Base-by-base conservation (phyloP, 140 eudicot species). In the Cichorium intybus region DNA sequence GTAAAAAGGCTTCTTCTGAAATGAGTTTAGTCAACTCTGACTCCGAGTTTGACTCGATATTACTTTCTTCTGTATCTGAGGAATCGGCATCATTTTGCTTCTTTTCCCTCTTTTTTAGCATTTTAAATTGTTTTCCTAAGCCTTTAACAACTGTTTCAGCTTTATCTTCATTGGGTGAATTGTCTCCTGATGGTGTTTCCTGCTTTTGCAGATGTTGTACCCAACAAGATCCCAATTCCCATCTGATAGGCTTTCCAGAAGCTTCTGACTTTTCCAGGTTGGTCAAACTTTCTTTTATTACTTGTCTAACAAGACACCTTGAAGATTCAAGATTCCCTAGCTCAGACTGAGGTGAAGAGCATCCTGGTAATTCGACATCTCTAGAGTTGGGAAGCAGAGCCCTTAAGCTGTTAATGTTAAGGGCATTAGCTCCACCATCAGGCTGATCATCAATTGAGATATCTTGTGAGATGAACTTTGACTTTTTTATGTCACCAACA, bases 191-290 rank as follows among this genome's bases (percentile, higher is more conserved):
- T 67, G 85, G 62, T 48, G 82, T 41, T 73, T 89, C 97, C 73
- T 85, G 85, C 87, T 94, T 94, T 58, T 86, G 99, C 66, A 94
- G 70, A 84, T 94, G 95, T 75, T 94, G 97, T 41, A 94, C 81
- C 99, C 95, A 94, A 71, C 95, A 89, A 14, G 99, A 94, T 70
- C 97, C 97, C 72, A 94, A 84, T 75, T 94, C 99, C 99, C 99
- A 94, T 83, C 99, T 84, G 73, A 94, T 78, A 69, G 84, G 64
- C 64, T 73, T 72, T 51, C 70, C 90, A 27, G 81, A 54, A 60
- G 15, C 75, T 60, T 68, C 56, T 56, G 83, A 64, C 54, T 72
- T 64, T 45, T 72, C 83, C 55, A 94, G 61, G 62, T 86, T 82
- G 61, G 39, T 76, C 75, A 86, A 60, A 75, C 99, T 84, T 41